Percentiles rank a stretch among this genome's conserved stretches.
Conservation (phyloP, 208 protist genomes). For the Kentomonas sorsogonicus region DNA sequence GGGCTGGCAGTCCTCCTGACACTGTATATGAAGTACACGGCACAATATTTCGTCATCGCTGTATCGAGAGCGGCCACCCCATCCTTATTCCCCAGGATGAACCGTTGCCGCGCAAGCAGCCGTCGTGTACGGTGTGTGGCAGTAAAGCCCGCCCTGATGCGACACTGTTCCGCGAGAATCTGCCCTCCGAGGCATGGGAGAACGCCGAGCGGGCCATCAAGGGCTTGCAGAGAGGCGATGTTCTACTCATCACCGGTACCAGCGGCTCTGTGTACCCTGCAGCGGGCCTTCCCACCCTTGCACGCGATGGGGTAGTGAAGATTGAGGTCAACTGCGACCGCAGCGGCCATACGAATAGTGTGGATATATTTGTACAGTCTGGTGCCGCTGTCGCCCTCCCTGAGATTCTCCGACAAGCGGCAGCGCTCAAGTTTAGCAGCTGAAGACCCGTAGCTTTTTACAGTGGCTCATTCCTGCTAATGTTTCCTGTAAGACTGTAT, state of each 20-base stretch:
- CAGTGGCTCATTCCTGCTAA: no score
- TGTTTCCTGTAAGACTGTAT: no score
- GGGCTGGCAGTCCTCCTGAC: conserved; percentile 13
- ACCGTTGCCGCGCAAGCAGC: conserved; percentile 17
- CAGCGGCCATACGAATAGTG: conserved; percentile 11
- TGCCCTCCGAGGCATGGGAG: conserved; percentile 13
- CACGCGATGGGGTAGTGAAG: conserved; percentile 13
- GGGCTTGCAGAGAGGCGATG: conserved; percentile 8
- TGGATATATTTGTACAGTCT: conserved; percentile 17
- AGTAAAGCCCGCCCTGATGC: conserved; percentile 22
- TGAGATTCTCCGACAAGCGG: not conserved
- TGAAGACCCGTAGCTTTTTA: no score
- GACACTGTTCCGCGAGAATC: conserved; percentile 21
- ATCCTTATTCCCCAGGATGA: conserved; percentile 13
- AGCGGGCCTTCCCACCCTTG: conserved; percentile 13
- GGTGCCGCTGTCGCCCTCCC: conserved; percentile 6
- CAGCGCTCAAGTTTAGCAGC: conserved; percentile 4
- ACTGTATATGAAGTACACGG: conserved; percentile 38
- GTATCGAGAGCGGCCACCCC: conserved; percentile 17
- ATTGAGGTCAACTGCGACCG: conserved; percentile 20
- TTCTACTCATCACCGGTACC: conserved; percentile 22
- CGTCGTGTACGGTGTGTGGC: conserved; percentile 15
- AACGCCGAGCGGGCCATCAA: conserved; percentile 7
- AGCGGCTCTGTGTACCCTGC: conserved; percentile 24
- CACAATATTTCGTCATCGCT: conserved; percentile 26